Evolutionary conservation across 1,284 basidiomycete species (phyloP), one percentile per base, ranked within the genome.

Genomic region (Paramarasmius palmivorus): DNA sequence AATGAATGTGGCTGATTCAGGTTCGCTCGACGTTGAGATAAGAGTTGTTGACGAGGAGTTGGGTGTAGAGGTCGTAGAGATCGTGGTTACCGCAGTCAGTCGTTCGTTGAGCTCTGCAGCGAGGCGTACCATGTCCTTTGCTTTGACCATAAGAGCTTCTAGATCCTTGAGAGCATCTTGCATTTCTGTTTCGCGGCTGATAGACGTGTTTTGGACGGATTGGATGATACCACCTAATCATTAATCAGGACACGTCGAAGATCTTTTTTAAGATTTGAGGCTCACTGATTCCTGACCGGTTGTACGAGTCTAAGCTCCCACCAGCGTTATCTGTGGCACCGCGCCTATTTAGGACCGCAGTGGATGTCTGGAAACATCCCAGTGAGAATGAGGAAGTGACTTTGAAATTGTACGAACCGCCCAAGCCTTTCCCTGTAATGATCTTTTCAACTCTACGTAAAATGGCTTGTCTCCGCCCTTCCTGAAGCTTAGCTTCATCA

Each of bases 81-180:
- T 64, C 19, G 69, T 68, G 19, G 85, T 78, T 14, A 81, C 72
- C 3, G 81, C 78, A 7, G 86, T 87, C 9, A 98, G 78, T 58
- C 88, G 91, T 56, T 91, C 84, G 66, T 93, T 95, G 59, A 98
- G 82, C 46, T 93, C 87, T 57, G 88, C 88, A 1, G 96, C 95
- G 25, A 98, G 81, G 38, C 84, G 83, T 51, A 93, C 95, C 89
- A 99, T 98, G 61, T 95, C 92, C 61, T 88, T 90, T 0, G 95
- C 95, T 67, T 95, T 92, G 49, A 89, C 77, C 90, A 93, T 95
- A 39, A 99, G 76, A 1, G 91, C 89, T 65, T 98, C 93, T 22
- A 99, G 79, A 65, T 98, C 96, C 61, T 85, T 80, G 48, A 99
- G 79, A 0, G 95, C 92, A 60, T 86, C 83, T 44, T 82, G 79